Evolutionary conservation across 2,329 filamentous ascomycete genomes (phyloP).

Genomic region (Zymoseptoria crescenta): DNA sequence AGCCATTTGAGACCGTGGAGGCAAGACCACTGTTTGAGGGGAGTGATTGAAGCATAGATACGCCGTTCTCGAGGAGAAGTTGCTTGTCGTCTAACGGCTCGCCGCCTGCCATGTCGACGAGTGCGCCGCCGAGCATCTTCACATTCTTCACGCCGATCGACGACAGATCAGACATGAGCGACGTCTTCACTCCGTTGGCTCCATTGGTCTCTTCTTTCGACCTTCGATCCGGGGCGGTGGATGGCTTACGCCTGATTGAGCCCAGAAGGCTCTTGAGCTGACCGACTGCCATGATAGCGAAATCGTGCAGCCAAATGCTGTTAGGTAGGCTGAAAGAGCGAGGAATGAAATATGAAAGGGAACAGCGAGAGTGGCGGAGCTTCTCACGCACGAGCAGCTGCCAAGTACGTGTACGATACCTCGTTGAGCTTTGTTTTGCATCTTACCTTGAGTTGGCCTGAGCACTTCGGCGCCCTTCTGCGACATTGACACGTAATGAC

Average conservation of each 20-base stretch:
- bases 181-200: slow-evolving; percentile 32
- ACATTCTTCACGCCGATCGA: slow-evolving; percentile 35
- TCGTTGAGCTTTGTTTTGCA: not conserved
- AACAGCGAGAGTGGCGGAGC: not conserved
- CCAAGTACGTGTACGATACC: not conserved
- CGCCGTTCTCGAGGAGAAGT: slow-evolving; percentile 44
- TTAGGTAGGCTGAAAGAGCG: not conserved
- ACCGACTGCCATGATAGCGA: slow-evolving; percentile 18
- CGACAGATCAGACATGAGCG: slow-evolving; percentile 34
- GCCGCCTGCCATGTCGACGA: slow-evolving; percentile 38
- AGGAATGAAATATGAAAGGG: not conserved
- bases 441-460: not conserved
- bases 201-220: slow-evolving; percentile 30
- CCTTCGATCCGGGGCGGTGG: slow-evolving; percentile 41
- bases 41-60: slow-evolving; percentile 45
- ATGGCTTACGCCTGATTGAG: slow-evolving; percentile 41
- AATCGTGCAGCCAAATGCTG: not conserved
- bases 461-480: not conserved
- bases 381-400: not conserved
- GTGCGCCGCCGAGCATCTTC: slow-evolving; percentile 33
- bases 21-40: slow-evolving; percentile 44
- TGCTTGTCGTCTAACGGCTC: slow-evolving; percentile 43
- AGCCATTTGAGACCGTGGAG: slow-evolving; percentile 41
- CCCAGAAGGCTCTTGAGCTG: slow-evolving; percentile 39
- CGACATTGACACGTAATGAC: not conserved